Conservation (phyloP, 345 rosid species). For the Populus alba region DNA sequence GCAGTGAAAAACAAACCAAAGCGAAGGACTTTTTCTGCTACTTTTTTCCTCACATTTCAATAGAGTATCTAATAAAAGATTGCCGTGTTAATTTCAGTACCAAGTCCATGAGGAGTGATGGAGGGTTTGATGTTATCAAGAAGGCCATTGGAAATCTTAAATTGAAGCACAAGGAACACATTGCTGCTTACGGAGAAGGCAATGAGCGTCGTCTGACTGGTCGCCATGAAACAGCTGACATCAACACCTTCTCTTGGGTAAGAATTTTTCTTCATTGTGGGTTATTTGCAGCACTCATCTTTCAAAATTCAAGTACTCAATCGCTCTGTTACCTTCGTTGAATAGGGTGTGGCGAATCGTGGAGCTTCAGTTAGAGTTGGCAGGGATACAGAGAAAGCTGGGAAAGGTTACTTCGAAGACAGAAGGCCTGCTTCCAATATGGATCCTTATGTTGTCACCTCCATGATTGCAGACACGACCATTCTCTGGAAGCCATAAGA, state of each 20-base stretch:
- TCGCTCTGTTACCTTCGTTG: background rate
- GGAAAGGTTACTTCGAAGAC: constrained; percentile 24
- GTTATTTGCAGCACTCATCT: background rate
- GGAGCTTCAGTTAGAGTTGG: constrained; percentile 24
- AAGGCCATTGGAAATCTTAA: constrained; percentile 21
- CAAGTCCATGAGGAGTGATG: constrained; percentile 24
- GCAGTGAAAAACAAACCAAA: too few species aligned
- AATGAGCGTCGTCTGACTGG: constrained; percentile 25
- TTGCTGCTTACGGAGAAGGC: constrained; percentile 25
- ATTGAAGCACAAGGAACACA: constrained; percentile 16
- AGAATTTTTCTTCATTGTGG: background rate
- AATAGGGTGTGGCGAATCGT: constrained; percentile 18
- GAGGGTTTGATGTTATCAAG: constrained; percentile 17
- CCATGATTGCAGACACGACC: constrained; percentile 19
- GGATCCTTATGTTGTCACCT: constrained; percentile 21
- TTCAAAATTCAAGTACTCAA: background rate
- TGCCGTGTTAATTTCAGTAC: constrained; percentile 11
- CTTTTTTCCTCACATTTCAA: background rate
- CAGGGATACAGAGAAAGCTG: constrained; percentile 14
- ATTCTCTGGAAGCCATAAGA: constrained; percentile 13
- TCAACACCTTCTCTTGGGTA: constrained; percentile 23
- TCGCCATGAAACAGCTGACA: constrained; percentile 25
- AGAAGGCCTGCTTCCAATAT: constrained; percentile 23
- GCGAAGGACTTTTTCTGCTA: too few species aligned
- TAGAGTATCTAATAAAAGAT: background rate